A percentile compares a stretch with the other conserved stretches of the same genome.
Conservation (phyloP, 1,284 basidiomycete species). For the Porodaedalea pini region DNA sequence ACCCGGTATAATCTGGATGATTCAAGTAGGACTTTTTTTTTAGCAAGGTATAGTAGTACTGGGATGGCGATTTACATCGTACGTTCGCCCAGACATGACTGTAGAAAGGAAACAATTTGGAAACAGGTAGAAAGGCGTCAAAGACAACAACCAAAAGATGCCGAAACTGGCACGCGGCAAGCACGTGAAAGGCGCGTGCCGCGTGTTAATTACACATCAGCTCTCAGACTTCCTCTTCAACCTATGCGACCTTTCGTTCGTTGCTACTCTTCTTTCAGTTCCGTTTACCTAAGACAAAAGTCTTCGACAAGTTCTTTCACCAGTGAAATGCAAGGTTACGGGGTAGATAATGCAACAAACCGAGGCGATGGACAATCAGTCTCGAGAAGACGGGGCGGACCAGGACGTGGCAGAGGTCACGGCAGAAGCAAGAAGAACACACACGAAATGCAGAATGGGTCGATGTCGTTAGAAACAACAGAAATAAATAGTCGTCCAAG, state of each 20-base stretch:
- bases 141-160: not conserved
- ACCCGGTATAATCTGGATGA: slow-evolving; percentile 33
- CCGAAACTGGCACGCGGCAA: not conserved
- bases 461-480: not conserved
- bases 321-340: no score
- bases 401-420: no score
- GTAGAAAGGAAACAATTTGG: not conserved
- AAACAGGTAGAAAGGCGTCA: no score
- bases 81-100: not conserved
- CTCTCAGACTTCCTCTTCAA: no score
- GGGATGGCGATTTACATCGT: not conserved
- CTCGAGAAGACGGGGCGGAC: no score
- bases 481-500: not conserved
- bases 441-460: not conserved
- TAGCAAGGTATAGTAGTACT: not conserved
- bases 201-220: no score
- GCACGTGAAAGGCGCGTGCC: not conserved
- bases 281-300: no score
- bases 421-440: not conserved
- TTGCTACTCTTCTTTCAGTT: no score
- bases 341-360: no score
- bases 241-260: no score
- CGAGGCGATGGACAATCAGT: no score
- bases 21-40: not conserved
- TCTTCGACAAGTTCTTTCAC: no score